Percentiles rank a stretch among this genome's conserved stretches.
phyloP scores from a whole-genome alignment of 257 asterid genomes.

The Lycium barbarum region DNA sequence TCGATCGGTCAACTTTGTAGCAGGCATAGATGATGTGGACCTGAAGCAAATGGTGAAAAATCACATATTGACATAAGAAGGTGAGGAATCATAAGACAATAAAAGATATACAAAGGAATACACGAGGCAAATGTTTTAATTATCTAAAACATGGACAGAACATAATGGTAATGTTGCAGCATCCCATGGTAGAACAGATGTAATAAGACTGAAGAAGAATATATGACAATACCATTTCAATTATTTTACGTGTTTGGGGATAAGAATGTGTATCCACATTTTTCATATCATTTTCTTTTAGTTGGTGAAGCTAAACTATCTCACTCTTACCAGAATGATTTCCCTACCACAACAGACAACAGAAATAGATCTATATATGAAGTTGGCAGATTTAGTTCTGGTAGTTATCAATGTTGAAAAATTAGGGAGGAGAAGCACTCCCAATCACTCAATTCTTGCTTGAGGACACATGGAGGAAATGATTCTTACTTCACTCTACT shows the following conservation, averaged over 20 bases:
- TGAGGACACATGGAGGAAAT: no score
- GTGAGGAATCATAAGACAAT: not conserved
- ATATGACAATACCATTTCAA: not conserved
- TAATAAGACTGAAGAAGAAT: conserved; percentile 13
- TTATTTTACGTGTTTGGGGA: not conserved
- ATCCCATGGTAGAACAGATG: not conserved
- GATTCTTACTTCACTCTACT: no score
- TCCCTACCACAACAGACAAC: not conserved
- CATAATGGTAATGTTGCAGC: not conserved
- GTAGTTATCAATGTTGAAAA: not conserved
- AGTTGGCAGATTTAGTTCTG: not conserved
- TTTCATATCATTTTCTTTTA: conserved; percentile 15
- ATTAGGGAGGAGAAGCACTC: no score
- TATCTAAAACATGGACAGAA: conserved; percentile 3
- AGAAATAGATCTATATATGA: not conserved
- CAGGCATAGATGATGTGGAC: conserved; percentile 50
- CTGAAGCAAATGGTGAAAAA: conserved; percentile 44
- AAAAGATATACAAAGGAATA: not conserved
- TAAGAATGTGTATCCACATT: conserved; percentile 6
- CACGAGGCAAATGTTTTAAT: conserved; percentile 4
- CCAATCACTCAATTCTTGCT: no score
- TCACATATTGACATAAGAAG: not conserved
- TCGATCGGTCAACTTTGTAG: conserved; percentile 41
- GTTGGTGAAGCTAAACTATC: not conserved
- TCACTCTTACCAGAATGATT: not conserved